Evolutionary conservation across 2,329 filamentous ascomycete genomes (phyloP).

Genomic region (Apiospora arundinis): DNA sequence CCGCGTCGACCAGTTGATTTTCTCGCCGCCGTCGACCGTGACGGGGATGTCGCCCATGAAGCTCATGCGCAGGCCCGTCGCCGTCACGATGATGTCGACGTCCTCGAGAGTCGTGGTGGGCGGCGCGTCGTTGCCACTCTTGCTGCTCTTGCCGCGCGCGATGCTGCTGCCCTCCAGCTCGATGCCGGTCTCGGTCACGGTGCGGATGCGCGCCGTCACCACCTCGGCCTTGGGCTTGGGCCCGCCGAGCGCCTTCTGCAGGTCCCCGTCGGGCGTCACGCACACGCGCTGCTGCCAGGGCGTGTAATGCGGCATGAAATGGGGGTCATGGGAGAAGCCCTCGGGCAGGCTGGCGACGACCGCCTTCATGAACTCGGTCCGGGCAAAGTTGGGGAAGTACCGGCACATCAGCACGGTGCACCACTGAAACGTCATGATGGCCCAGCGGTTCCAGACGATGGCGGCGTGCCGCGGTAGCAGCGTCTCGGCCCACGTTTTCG

Average conservation of each 20-base stretch:
- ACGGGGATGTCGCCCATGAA: constrained; percentile 61
- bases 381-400: constrained; percentile 52
- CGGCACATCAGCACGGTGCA: constrained; percentile 48
- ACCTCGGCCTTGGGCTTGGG: constrained; percentile 43
- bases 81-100: constrained; percentile 69
- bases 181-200: constrained; percentile 51
- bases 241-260: constrained; percentile 48
- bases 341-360: constrained; percentile 47
- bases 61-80: constrained; percentile 65
- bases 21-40: constrained; percentile 53
- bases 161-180: constrained; percentile 41
- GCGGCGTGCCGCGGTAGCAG: constrained; percentile 22
- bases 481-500: constrained; percentile 14
- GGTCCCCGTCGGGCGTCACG: constrained; percentile 54
- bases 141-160: constrained; percentile 39
- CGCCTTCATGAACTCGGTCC: constrained; percentile 47
- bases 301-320: constrained; percentile 61
- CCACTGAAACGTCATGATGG: constrained; percentile 20
- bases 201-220: constrained; percentile 53
- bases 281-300: constrained; percentile 76
- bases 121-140: neutral
- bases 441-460: constrained; percentile 24
- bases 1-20: constrained; percentile 49
- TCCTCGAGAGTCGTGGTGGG: constrained; percentile 44
- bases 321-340: constrained; percentile 54